Conservation (phyloP, 2,329 filamentous ascomycete genomes). For the Cladosporium phlei region DNA sequence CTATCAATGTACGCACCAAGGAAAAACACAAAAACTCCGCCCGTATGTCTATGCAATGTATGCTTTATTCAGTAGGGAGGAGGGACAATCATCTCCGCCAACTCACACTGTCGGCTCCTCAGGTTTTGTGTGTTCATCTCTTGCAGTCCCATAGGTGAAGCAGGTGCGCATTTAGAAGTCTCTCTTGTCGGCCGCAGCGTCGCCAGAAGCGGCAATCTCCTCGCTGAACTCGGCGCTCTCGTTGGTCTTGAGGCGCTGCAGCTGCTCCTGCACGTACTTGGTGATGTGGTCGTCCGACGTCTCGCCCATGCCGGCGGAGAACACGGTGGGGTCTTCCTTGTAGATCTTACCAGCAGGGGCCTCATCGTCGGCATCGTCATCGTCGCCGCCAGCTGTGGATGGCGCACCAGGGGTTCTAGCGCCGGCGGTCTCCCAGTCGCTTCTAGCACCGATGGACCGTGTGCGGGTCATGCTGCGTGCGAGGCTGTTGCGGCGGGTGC, state of each 20-base stretch:
- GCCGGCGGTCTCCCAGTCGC: slow-evolving; percentile 56
- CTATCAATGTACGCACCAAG: too few species aligned
- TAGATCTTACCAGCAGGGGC: slow-evolving; percentile 39
- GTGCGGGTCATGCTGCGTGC: slow-evolving; percentile 28
- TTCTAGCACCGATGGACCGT: slow-evolving; percentile 77
- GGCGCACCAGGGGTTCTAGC: slow-evolving; percentile 25
- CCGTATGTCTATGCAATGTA: too few species aligned
- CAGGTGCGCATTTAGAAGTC: too few species aligned
- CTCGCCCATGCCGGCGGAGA: too few species aligned
- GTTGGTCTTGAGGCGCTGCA: slow-evolving; percentile 65
- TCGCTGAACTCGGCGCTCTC: slow-evolving; percentile 52
- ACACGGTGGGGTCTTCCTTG: slow-evolving; percentile 48
- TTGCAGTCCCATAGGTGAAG: too few species aligned
- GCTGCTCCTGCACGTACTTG: slow-evolving; percentile 75
- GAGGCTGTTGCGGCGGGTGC: slow-evolving; percentile 64
- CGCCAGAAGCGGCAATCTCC: slow-evolving; percentile 54
- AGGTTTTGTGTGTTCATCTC: too few species aligned
- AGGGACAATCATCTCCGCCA: too few species aligned
- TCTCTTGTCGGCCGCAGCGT: slow-evolving; percentile 23
- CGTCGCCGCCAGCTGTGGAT: slow-evolving; percentile 28
- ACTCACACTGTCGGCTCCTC: too few species aligned
- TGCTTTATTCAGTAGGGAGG: too few species aligned
- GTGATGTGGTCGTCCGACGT: slow-evolving; percentile 67
- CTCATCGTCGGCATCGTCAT: slow-evolving; percentile 32
- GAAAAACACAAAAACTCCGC: too few species aligned